Conservation (phyloP, 2,329 filamentous ascomycete genomes). For the Fusarium subglutinans region DNA sequence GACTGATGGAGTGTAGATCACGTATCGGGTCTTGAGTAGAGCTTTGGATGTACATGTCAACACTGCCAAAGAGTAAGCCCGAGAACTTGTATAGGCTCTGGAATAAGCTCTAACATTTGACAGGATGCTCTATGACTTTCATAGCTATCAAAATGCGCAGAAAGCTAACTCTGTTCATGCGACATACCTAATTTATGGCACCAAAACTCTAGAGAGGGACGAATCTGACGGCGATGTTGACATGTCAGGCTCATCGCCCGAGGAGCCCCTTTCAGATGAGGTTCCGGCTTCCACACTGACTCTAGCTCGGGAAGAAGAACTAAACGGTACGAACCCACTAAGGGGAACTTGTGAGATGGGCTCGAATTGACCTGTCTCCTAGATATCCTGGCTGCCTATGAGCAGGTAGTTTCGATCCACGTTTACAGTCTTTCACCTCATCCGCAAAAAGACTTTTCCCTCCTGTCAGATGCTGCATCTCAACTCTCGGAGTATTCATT, state of each 20-base stretch:
- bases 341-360: not conserved
- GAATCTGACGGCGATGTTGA: slow-evolving; percentile 71
- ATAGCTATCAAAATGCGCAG: slow-evolving; percentile 84
- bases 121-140: slow-evolving; percentile 92
- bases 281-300: slow-evolving; percentile 68
- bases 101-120: slow-evolving; percentile 19
- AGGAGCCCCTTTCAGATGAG: slow-evolving; percentile 58
- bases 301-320: slow-evolving; percentile 75
- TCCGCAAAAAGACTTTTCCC: slow-evolving; percentile 73
- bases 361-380: slow-evolving; percentile 20
- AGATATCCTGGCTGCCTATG: slow-evolving; percentile 75
- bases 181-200: slow-evolving; percentile 88
- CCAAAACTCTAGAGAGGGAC: slow-evolving; percentile 56
- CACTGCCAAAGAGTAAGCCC: slow-evolving; percentile 81
- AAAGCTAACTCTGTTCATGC: slow-evolving; percentile 81
- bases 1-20: slow-evolving; percentile 68
- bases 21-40: slow-evolving; percentile 85
- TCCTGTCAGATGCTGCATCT: slow-evolving; percentile 75
- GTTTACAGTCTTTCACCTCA: slow-evolving; percentile 85
- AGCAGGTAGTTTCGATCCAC: slow-evolving; percentile 80
- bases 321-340: slow-evolving; percentile 61
- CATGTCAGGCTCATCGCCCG: slow-evolving; percentile 73
- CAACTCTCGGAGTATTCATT: slow-evolving; percentile 66
- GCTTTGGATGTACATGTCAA: slow-evolving; percentile 86
- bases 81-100: not conserved